Evolutionary conservation across 1,284 basidiomycete genomes (phyloP).

Genomic region (Coriolopsis trogii): DNA sequence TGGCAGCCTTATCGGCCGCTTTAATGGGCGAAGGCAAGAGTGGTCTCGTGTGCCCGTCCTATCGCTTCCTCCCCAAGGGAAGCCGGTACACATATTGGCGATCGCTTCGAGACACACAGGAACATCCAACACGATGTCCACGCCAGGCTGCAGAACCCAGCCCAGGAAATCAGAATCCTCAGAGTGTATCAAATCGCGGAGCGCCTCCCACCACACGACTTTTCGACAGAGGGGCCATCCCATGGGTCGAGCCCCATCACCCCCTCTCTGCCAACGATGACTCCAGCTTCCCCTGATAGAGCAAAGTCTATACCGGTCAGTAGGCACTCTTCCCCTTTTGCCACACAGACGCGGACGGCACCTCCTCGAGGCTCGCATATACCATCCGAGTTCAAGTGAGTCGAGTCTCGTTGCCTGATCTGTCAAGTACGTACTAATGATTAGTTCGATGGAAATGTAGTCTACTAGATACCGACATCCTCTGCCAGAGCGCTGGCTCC

Average conservation of each 20-base stretch:
- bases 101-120: conserved; percentile 13
- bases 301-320: conserved; percentile 10
- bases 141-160: conserved; percentile 10
- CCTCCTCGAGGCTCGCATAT: conserved; percentile 20
- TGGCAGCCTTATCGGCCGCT: conserved; percentile 16
- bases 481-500: conserved; percentile 3
- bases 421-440: conserved; percentile 23
- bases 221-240: conserved; percentile 5
- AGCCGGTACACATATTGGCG: conserved; percentile 10
- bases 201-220: conserved; percentile 10
- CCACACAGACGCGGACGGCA: conserved; percentile 8
- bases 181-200: conserved; percentile 18
- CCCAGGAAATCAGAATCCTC: conserved; percentile 22
- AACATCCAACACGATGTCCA: conserved; percentile 15
- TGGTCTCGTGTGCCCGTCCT: conserved; percentile 14
- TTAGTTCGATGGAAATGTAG: conserved; percentile 23
- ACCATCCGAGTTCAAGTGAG: too few species aligned
- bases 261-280: conserved; percentile 7
- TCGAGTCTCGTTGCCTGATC: conserved; percentile 13
- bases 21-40: neutral
- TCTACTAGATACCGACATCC: conserved; percentile 20
- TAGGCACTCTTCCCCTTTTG: conserved; percentile 9
- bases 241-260: conserved; percentile 8
- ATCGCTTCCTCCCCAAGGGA: conserved; percentile 11
- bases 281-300: conserved; percentile 5